Conservation (phyloP, 2,329 filamentous ascomycete species). For the Trichoderma breve region DNA sequence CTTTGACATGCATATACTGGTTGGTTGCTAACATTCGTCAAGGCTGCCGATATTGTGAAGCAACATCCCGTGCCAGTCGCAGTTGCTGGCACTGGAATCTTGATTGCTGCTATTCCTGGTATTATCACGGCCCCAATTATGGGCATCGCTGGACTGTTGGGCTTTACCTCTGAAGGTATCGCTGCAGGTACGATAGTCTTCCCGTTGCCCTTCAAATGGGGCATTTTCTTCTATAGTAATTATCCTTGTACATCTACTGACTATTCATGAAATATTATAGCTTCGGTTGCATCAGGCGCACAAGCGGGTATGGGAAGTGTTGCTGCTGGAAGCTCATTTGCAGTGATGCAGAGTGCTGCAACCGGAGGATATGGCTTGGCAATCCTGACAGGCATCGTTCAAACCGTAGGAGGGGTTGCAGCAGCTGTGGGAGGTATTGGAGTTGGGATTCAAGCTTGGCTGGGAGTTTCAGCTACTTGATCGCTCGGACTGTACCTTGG, state of each 20-base stretch:
- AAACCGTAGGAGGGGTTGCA: slow-evolving; percentile 16
- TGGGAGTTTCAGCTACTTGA: background rate
- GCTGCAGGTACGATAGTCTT: slow-evolving; percentile 19
- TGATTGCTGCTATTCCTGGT: background rate
- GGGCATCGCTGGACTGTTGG: slow-evolving; percentile 22
- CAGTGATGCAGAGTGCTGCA: slow-evolving; percentile 34
- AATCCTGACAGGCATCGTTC: slow-evolving; percentile 23
- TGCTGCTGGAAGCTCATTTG: slow-evolving; percentile 27
- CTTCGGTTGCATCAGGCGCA: slow-evolving; percentile 26
- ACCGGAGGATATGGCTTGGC: slow-evolving; percentile 30
- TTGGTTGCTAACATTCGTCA: background rate
- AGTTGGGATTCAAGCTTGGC: background rate
- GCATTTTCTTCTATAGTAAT: too few species aligned
- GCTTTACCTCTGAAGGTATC: slow-evolving; percentile 26
- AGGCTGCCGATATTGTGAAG: background rate
- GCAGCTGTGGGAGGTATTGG: background rate
- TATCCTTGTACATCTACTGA: background rate
- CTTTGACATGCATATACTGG: background rate
- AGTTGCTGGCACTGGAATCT: background rate
- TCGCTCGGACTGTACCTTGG: background rate
- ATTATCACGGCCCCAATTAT: slow-evolving; percentile 22
- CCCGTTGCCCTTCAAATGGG: background rate
- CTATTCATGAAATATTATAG: slow-evolving; percentile 15
- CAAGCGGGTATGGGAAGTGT: slow-evolving; percentile 33
- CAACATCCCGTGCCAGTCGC: background rate